phyloP scores from a whole-genome alignment of 176 grass and related monocot genomes.

The Microstegium vimineum region DNA sequence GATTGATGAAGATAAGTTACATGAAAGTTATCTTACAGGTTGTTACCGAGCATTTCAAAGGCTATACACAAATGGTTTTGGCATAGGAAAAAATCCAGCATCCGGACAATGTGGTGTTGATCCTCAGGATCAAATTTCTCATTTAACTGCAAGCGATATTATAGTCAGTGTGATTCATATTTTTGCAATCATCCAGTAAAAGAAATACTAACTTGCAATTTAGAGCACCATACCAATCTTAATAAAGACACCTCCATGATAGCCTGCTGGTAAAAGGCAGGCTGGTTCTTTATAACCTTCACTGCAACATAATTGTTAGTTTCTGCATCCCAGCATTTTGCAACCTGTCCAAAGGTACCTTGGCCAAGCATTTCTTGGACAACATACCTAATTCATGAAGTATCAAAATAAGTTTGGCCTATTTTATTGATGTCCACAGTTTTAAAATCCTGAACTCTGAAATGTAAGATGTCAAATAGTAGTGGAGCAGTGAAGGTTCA shows the following conservation, averaged over 20 bases:
- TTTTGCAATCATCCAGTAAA: neutral
- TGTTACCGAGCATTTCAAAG: slow-evolving; percentile 97
- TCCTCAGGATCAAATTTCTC: slow-evolving; percentile 90
- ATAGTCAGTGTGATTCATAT: slow-evolving; percentile 10
- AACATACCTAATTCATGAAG: slow-evolving; percentile 60
- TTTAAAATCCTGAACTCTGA: neutral
- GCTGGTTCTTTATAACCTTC: slow-evolving; percentile 98
- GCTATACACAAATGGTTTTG: slow-evolving; percentile 94
- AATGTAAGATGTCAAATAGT: slow-evolving; percentile 4
- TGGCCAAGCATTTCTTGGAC: slow-evolving; percentile 96
- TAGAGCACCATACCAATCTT: slow-evolving; percentile 61
- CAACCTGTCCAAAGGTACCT: slow-evolving; percentile 98
- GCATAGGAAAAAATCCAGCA: slow-evolving; percentile 89
- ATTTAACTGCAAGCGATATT: slow-evolving; percentile 70
- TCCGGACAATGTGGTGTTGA: slow-evolving; percentile 91
- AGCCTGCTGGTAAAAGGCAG: slow-evolving; percentile 93
- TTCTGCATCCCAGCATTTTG: slow-evolving; percentile 87
- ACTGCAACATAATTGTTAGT: slow-evolving; percentile 79
- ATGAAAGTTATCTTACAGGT: slow-evolving; percentile 67
- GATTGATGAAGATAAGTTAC: slow-evolving; percentile 9
- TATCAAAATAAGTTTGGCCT: neutral
- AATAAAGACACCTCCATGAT: slow-evolving; percentile 84
- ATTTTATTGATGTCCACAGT: neutral
- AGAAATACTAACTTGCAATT: neutral
- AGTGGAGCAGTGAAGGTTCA: slow-evolving; percentile 6